Base-by-base conservation (phyloP, 495 filamentous ascomycete genomes). In the Hypoxylon rickii region DNA sequence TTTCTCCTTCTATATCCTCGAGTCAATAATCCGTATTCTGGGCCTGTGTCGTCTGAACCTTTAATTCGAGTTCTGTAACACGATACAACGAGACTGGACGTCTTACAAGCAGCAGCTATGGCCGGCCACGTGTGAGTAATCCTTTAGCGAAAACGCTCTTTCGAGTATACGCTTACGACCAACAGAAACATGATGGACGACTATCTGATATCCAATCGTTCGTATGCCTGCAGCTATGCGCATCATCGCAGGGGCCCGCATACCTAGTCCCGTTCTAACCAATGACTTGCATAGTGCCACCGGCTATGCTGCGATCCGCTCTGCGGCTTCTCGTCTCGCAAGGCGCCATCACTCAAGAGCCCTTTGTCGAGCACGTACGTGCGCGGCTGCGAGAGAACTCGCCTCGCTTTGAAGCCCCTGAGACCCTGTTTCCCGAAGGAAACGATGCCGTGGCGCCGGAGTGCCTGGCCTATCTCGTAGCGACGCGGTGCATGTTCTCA, bases 101-200 rank as follows among this genome's bases (percentile, higher is more conserved):
- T n/a, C n/a, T n/a, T n/a, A n/a, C n/a, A n/a, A n/a, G n/a, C n/a
- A n/a, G n/a, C 13, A 57, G 19, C 19, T n/a, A 63, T 63, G 59
- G 59, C 59, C 1, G 59, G 59, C 18, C 59, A 63, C 19, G 59
- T 63, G 59, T 63, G 19, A 40, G 59, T 17, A 53, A 7, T 48
- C n/a, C 7, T 26, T 15, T 32, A 6, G 3, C 44, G 10, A 21
- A 16, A 16, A 8, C 26, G 12, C 20, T 18, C 3, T 24, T 4
- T 38, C 18, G 37, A 24, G 43, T 18, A 12, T 11, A 31, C 19
- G 13, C 24, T 46, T 13, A 45, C 34, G 0, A 26, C 33, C 17
- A 5, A 3, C 38, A 62, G 59, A 17, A 63, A 63, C 41, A 57
- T 63, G 59, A 63, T 63, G 59, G 59, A 63, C 53, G 59, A 63